Evolutionary conservation across 495 filamentous ascomycete genomes (phyloP), one percentile per base, ranked within the genome.

Genomic region (Podospora sp.): DNA sequence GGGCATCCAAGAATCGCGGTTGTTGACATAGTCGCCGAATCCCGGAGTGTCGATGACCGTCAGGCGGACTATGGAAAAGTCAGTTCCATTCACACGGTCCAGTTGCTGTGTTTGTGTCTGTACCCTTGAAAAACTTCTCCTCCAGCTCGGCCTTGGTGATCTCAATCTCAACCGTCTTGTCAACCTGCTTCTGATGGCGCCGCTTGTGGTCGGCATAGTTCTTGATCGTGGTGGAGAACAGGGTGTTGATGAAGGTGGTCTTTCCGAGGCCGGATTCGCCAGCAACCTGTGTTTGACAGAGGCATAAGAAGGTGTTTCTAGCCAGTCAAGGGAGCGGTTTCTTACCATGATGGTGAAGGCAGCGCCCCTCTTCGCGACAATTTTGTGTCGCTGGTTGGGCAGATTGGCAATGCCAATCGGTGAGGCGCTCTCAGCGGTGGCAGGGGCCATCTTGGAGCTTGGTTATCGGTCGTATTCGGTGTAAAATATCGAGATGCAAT

Each of bases 101-200:
- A 21, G 59, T 22, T 57, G 60, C 9, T 56, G 27, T 46, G 49
- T 51, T 51, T 59, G 50, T 58, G 21, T 35, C 40, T 70, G 65
- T 85, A 98, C 94, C 94, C 86, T 99, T 99, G 89, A 99, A 99
- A 86, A 99, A 99, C 86, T 99, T 99, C 89, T 99, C 95, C 83
- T 99, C 95, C 67, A 99, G 82, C 84, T 99, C 95, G 60, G 95
- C 95, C 86, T 99, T 99, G 78, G 95, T 99, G 76, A 99, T 99
- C 79, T 98, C 95, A 75, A 99, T 99, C 84, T 99, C 95, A 63
- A 99, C 95, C 11, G 95, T 99, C 83, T 97, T 97, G 85, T 99
- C 95, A 63, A 97, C 86, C 83, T 99, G 95, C 88, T 99, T 99
- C 81, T 93, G 92, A 82, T 99, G 95, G 72, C 95, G 91, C 79